Conservation (phyloP, 2,329 filamentous ascomycete genomes). For the Lecanoromycetidae sp. region DNA sequence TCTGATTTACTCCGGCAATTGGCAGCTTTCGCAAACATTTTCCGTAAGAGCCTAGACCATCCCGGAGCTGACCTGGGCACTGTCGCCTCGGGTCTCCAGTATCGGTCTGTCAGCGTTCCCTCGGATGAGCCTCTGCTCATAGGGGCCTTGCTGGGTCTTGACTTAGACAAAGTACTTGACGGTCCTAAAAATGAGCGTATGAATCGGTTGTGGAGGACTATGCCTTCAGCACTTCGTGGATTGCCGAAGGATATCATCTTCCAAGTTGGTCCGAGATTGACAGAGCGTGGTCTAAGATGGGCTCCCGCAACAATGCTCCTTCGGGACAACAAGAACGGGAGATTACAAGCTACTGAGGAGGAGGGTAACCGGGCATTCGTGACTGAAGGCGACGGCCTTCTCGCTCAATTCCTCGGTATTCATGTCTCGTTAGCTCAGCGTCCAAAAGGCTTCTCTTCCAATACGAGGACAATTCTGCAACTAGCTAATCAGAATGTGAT, state of each 20-base stretch:
- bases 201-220: slow-evolving; percentile 1
- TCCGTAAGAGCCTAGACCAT: not conserved
- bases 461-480: not conserved
- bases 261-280: slow-evolving; percentile 1
- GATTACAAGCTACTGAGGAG: not conserved
- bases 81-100: not conserved
- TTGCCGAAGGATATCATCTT: slow-evolving; percentile 6
- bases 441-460: not conserved
- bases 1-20: not conserved
- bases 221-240: not conserved
- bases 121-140: slow-evolving; percentile 10
- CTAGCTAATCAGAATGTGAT: not conserved
- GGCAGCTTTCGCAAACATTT: not conserved
- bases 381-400: not conserved
- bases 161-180: not conserved
- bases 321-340: not conserved
- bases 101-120: slow-evolving; percentile 10
- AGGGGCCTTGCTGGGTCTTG: not conserved
- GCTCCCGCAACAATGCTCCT: slow-evolving; percentile 6
- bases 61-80: not conserved
- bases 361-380: not conserved
- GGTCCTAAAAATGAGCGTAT: not conserved
- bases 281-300: slow-evolving; percentile 5
- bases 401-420: slow-evolving; percentile 1
- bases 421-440: not conserved